Evolutionary conservation across 371 early-diverging fungal species (phyloP).

Genomic region (Mucor sp.): DNA sequence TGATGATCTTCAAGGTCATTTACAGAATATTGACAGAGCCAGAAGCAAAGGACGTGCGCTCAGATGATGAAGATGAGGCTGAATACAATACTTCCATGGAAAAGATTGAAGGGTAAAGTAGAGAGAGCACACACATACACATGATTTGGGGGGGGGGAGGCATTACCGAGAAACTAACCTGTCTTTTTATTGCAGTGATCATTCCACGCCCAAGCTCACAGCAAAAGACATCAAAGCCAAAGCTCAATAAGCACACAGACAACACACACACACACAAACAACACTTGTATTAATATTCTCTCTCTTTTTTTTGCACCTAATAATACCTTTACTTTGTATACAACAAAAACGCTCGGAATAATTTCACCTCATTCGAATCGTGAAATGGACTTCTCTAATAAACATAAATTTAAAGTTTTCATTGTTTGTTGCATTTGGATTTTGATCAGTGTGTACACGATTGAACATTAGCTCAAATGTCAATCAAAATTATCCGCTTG

Average conservation of each 20-base stretch:
- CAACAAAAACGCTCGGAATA: not conserved
- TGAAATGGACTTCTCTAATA: not conserved
- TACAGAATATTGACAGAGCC: constrained; percentile 58
- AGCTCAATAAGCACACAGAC: constrained; percentile 2
- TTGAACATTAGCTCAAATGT: not conserved
- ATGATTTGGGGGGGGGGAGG: too few species aligned
- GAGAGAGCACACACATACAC: too few species aligned
- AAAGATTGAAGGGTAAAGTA: constrained; percentile 26
- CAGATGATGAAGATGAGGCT: constrained; percentile 54
- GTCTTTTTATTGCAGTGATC: constrained; percentile 16
- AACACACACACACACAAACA: not conserved
- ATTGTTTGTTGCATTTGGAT: constrained; percentile 1
- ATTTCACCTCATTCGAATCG: not conserved
- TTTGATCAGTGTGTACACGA: not conserved
- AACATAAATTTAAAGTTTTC: not conserved
- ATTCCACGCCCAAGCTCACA: constrained; percentile 18
- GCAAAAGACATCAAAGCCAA: constrained; percentile 9
- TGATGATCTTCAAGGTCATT: constrained; percentile 63
- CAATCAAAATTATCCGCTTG: constrained; percentile 3
- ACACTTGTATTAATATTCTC: not conserved
- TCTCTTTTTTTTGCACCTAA: not conserved
- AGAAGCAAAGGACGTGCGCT: constrained; percentile 64
- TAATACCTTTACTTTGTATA: not conserved
- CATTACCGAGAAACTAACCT: not conserved
- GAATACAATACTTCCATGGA: constrained; percentile 33